Base-by-base conservation (phyloP, 1,284 basidiomycete genomes). In the Thecaphora frezii region DNA sequence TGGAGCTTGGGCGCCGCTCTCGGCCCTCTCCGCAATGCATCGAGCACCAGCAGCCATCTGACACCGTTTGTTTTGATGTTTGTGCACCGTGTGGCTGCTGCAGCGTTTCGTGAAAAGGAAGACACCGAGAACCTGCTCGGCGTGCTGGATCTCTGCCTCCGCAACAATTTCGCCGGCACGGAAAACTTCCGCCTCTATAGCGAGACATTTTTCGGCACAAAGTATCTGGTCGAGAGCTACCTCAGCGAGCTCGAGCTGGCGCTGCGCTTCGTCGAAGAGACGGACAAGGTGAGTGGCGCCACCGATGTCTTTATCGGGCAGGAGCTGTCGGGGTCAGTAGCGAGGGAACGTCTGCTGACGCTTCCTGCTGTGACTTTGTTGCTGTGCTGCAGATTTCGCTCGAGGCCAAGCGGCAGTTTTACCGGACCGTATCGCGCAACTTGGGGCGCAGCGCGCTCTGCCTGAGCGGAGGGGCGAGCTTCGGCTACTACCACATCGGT, bases 131-230 rank as follows among this genome's bases (percentile, higher is more conserved):
- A 77, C 86, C 84, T 78, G 86, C 88, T 96, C 45, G 85, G 94
- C 51, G 90, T 97, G 0, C 82, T 99, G 33, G 91, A 96, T 71
- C 89, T 93, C 1, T 97, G 92, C 73, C 84, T 97, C 42, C 85
- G 93, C 51, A 87, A 87, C 48, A 97, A 97, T 80, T 99, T 97
- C 83, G 96, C 91, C 10, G 96, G 92, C 0, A 87, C 91, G 0
- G 94, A 97, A 80, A 92, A 90, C 46, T 82, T 89, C 55, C 87
- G 91, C 71, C 82, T 97, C 50, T 97, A 97, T 77, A 91, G 89
- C 78, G 90, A 79, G 91, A 84, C 91, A 88, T 75, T 76, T 82
- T 74, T 60, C 22, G 72, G 71, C 30, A 72, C 74, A n/a, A 77
- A 77, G 58, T 61, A 68, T 24, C 43, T 76, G 21, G 60, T 76